phyloP scores from a whole-genome alignment of 1,284 basidiomycete genomes.

The Athelia sp. region DNA sequence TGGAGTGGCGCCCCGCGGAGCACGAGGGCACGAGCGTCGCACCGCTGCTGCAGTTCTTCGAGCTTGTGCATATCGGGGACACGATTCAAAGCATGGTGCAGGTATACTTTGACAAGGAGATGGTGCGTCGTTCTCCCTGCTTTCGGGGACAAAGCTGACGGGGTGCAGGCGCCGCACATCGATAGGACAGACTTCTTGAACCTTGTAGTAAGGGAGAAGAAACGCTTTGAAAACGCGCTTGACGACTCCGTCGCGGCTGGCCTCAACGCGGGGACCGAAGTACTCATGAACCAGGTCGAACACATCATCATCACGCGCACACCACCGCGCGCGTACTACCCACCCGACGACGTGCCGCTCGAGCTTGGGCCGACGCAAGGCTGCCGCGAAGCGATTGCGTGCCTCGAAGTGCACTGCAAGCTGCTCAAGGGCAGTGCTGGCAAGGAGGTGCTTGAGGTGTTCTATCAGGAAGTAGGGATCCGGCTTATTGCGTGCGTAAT shows the following conservation, averaged over 20 bases:
- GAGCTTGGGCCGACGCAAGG: constrained; percentile 85
- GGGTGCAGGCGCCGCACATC: constrained; percentile 69
- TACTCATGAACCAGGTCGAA: constrained; percentile 96
- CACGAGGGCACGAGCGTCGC: constrained; percentile 80
- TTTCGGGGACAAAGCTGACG: constrained; percentile 2
- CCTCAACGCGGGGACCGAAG: constrained; percentile 91
- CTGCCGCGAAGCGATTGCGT: constrained; percentile 81
- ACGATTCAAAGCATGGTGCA: constrained; percentile 97
- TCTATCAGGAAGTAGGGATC: constrained; percentile 95
- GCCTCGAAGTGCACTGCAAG: constrained; percentile 86
- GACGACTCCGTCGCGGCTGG: constrained; percentile 94
- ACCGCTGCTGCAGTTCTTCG: constrained; percentile 94
- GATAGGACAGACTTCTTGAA: constrained; percentile 94
- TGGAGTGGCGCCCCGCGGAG: constrained; percentile 80
- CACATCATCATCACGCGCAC: constrained; percentile 86
- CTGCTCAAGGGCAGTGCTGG: constrained; percentile 90
- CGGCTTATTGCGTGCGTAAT: constrained; percentile 77
- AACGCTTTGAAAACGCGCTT: constrained; percentile 86
- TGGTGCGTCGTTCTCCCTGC: constrained; percentile 40
- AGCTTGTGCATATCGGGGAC: constrained; percentile 95
- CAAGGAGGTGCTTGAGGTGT: constrained; percentile 94
- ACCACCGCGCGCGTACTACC: constrained; percentile 86
- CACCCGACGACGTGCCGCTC: constrained; percentile 68
- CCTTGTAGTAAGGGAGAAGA: constrained; percentile 92
- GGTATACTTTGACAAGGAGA: constrained; percentile 96